Conservation (phyloP, 257 asterid genomes). For the Scutellaria baicalensis region DNA sequence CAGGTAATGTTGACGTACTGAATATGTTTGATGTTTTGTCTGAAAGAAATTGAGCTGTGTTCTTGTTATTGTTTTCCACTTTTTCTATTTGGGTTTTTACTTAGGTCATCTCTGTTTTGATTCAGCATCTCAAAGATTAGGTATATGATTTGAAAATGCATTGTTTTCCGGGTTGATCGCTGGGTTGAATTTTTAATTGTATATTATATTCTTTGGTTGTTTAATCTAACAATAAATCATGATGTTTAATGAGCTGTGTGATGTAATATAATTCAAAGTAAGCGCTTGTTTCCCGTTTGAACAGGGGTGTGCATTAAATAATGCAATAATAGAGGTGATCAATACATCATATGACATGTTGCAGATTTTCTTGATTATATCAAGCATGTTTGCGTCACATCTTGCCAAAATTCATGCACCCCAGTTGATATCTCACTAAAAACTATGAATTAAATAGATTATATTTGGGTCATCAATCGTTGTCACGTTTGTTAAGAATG, state of each 20-base stretch:
- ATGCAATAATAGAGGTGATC: constrained; percentile 4
- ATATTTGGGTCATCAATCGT: constrained; percentile 19
- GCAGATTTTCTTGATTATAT: constrained; percentile 10
- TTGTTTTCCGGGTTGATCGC: background rate
- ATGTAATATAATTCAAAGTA: constrained; percentile 29
- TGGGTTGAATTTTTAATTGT: background rate
- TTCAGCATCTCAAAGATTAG: no score
- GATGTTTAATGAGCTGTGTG: constrained; percentile 11
- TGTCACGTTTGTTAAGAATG: constrained; percentile 9
- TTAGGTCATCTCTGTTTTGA: background rate
- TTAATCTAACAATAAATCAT: constrained; percentile 1
- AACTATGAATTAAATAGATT: background rate
- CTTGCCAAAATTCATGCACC: constrained; percentile 11
- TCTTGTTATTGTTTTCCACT: background rate
- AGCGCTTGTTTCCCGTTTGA: constrained; percentile 17
- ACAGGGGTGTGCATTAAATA: constrained; percentile 11
- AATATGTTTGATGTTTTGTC: constrained; percentile 14
- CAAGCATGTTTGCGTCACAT: constrained; percentile 17
- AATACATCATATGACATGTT: constrained; percentile 15
- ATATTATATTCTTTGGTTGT: background rate
- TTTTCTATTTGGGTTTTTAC: background rate
- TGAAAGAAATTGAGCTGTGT: background rate
- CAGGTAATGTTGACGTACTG: background rate
- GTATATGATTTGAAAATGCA: background rate
- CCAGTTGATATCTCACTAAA: constrained; percentile 14